Conservation (phyloP, 2,329 filamentous ascomycete species). For the Thermothelomyces thermophilus region DNA sequence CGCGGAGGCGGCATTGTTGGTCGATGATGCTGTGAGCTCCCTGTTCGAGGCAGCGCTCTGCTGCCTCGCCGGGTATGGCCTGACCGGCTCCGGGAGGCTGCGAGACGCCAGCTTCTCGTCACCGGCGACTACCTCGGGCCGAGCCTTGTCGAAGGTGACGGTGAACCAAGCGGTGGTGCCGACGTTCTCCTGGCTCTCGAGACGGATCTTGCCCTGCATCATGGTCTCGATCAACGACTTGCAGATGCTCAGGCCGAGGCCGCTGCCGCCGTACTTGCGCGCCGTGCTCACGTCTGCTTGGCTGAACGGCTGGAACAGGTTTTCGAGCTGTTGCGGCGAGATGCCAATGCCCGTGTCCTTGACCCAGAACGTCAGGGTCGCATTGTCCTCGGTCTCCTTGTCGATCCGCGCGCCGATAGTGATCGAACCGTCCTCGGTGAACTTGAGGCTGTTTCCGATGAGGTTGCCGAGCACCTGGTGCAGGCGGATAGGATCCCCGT, state of each 20-base stretch:
- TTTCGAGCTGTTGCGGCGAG: constrained; percentile 70
- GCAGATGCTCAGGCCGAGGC: constrained; percentile 86
- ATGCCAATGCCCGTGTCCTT: constrained; percentile 90
- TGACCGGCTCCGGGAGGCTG: constrained; percentile 13
- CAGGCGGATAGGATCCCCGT: constrained; percentile 59
- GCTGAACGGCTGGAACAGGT: constrained; percentile 86
- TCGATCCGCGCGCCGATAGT: constrained; percentile 73
- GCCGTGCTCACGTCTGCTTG: constrained; percentile 89
- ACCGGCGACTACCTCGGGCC: constrained; percentile 51
- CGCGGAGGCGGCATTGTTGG: constrained; percentile 1
- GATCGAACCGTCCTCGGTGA: constrained; percentile 79
- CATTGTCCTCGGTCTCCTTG: constrained; percentile 60
- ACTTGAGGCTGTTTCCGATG: constrained; percentile 89
- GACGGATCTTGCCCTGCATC: constrained; percentile 77
- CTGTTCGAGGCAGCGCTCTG: background rate
- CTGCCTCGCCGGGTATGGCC: background rate
- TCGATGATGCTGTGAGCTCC: background rate
- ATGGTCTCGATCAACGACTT: constrained; percentile 90
- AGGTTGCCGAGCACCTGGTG: constrained; percentile 73
- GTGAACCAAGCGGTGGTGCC: constrained; percentile 74
- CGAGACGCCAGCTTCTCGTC: constrained; percentile 39
- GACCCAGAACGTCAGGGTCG: constrained; percentile 77
- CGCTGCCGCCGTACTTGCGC: constrained; percentile 85
- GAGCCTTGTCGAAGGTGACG: constrained; percentile 77
- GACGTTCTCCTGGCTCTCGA: constrained; percentile 67